Base-by-base conservation (phyloP, 495 filamentous ascomycete genomes). In the Aspergillus affinis region DNA sequence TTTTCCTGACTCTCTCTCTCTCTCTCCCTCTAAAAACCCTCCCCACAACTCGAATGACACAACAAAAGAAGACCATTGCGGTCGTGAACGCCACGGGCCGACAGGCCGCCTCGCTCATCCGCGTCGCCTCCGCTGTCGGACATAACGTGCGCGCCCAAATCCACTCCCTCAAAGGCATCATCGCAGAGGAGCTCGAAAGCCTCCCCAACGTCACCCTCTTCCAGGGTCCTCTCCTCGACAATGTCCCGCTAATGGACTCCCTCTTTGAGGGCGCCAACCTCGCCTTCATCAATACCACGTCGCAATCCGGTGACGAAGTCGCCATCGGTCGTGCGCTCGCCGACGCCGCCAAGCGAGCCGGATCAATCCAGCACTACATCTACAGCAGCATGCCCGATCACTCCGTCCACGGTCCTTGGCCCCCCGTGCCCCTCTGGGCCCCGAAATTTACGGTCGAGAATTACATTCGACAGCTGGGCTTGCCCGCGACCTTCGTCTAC, bases 241-340 rank as follows among this genome's bases (percentile, higher is more conserved):
- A 82, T 61, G 73, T 81, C 58, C 68, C 74, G 4, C 75, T 98
- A 54, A 88, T 98, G 70, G 81, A 82, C 27, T 74, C 85, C 23
- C 82, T 98, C 13, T 98, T 98, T 80, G 72, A 80, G 12, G 90
- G 90, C 63, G 90, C 90, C 20, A 86, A 93, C 58, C 79, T 93
- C 44, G 94, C 94, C 58, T 98, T 97, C 73, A 92, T 98, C 81
- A 98, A 98, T 76, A 98, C 94, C 29, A 93, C 92, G n/a, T 95
- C 93, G 60, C 78, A 79, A 64, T 93, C 93, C 78, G 95, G 94
- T 32, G 92, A 98, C 69, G 94, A 98, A 79, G 82, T 92, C 48
- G 86, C 85, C 10, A 93, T 97, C 61, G 94, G 94, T 41, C 84
- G 88, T 62, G 87, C 88, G 0, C 78, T 97, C 47, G 94, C 94